Evolutionary conservation across 306 rosid species (phyloP), one percentile per base, ranked within the genome.

Genomic region (Prunus kanzakura): DNA sequence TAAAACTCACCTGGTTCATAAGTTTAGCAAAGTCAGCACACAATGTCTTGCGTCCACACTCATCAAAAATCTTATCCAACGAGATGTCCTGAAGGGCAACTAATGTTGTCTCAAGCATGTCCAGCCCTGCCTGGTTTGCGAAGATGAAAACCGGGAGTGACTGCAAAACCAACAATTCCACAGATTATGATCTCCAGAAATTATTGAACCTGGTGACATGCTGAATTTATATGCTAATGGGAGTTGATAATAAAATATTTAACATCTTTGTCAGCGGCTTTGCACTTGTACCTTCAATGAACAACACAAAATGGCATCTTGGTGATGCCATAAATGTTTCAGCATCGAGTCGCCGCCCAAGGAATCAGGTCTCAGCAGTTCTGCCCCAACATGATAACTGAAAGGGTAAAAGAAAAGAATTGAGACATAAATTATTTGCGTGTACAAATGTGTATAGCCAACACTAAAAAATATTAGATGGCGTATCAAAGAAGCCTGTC

Each of bases 31-130:
- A 96, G 77, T 92, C 98, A 1, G 91, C 15, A 64, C 77, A 84
- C 86, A 96, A 75, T 2, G 98, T 86, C 80, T 89, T 91, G 66
- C 96, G 97, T 15, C 99, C 98, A 2, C 91, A 47, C 78, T 92
- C 99, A 0, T 96, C 98, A 11, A 92, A 96, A 43, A 92, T 92
- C 83, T 87, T 96, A 66, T 96, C 98, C 77, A 96, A 83, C 45
- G 99, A 88, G 83, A 96, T 91, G 88, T 96, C 99, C 84, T 91
- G 99, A 18, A 96, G 83, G 25, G 99, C 91, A 20, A 96, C 96
- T 60, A 96, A 83, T 22, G 97, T 92, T 27, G 99, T 96, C 76
- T 96, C 99, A 79, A 96, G 79, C 99, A 92, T 96, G 84, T 96
- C 99, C 9, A 96, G 96, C 63, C 99, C 99, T 1, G 97, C 87